These are phyloP conservation scores for Sutorius australiensis DNA, from an alignment of 768 basidiomycete genomes.

Conservation along the genomic window DNA sequence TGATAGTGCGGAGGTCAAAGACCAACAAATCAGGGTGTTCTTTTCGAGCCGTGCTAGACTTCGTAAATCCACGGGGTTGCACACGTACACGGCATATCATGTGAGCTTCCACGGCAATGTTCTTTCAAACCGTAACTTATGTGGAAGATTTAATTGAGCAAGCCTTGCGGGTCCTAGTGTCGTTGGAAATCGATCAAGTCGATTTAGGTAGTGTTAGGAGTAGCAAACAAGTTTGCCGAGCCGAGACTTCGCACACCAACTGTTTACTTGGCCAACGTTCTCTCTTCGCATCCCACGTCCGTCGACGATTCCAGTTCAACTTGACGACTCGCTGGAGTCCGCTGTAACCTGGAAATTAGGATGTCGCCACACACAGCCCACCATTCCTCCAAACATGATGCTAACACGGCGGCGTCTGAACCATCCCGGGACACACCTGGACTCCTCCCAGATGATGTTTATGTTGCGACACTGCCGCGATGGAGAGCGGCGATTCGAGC, in stretches of 20 bases:
- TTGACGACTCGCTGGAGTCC: neutral
- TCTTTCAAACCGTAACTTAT: no score
- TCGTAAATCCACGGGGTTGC: no score
- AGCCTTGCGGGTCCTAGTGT: no score
- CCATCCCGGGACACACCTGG: conserved; percentile 8
- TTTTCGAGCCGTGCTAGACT: no score
- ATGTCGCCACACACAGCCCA: neutral
- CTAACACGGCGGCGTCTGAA: neutral
- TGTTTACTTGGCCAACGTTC: neutral
- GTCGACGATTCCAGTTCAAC: neutral
- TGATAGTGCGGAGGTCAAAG: no score
- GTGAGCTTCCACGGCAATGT: no score
- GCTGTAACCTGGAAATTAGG: neutral
- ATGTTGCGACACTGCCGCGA: conserved; percentile 55
- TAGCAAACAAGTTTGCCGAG: neutral
- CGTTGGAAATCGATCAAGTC: no score
- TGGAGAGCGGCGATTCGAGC: conserved; percentile 65
- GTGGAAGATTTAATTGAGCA: no score
- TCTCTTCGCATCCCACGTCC: neutral
- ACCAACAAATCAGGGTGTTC: no score
- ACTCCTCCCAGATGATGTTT: conserved; percentile 45
- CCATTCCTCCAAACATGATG: neutral
- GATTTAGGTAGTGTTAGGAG: neutral
- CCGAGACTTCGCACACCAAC: neutral
- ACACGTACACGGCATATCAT: no score